phyloP scores from a whole-genome alignment of 2,329 filamentous ascomycete species.

The Cucurbitaria berberidis region DNA sequence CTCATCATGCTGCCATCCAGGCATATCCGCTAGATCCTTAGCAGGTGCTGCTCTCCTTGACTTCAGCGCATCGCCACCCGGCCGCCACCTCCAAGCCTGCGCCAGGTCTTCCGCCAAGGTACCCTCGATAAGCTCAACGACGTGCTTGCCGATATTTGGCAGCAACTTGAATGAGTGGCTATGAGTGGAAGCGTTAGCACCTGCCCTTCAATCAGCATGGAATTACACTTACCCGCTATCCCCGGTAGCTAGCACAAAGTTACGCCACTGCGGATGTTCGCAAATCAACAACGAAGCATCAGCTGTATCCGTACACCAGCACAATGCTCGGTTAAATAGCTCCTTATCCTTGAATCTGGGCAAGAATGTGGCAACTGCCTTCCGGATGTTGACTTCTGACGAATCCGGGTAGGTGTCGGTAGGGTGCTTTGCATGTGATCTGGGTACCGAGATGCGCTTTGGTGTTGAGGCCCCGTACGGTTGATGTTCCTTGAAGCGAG shows the following conservation, averaged over 20 bases:
- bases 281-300: slow-evolving; percentile 68
- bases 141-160: slow-evolving; percentile 56
- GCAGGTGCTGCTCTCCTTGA: slow-evolving; percentile 51
- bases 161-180: slow-evolving; percentile 57
- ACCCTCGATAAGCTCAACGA: slow-evolving; percentile 55
- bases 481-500: slow-evolving; percentile 38
- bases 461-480: slow-evolving; percentile 57
- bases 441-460: slow-evolving; percentile 60
- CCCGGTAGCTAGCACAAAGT: slow-evolving; percentile 55
- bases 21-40: slow-evolving; percentile 55
- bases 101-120: slow-evolving; percentile 49
- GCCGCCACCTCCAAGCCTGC: slow-evolving; percentile 55
- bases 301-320: slow-evolving; percentile 68
- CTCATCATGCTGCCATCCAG: slow-evolving; percentile 50
- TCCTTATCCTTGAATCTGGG: slow-evolving; percentile 48
- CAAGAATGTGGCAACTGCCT: slow-evolving; percentile 52
- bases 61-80: slow-evolving; percentile 54
- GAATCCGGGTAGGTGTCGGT: slow-evolving; percentile 53
- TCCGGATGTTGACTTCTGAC: slow-evolving; percentile 50
- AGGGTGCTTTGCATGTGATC: slow-evolving; percentile 53
- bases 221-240: slow-evolving; percentile 52
- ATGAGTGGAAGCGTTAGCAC: slow-evolving; percentile 1
- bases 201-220: background rate
- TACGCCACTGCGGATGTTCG: slow-evolving; percentile 57
- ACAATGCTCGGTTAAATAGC: slow-evolving; percentile 54